Evolutionary conservation across 352 stramenopile genomes (phyloP), one percentile per base, ranked within the genome.

Genomic region (Phytophthora vignae): DNA sequence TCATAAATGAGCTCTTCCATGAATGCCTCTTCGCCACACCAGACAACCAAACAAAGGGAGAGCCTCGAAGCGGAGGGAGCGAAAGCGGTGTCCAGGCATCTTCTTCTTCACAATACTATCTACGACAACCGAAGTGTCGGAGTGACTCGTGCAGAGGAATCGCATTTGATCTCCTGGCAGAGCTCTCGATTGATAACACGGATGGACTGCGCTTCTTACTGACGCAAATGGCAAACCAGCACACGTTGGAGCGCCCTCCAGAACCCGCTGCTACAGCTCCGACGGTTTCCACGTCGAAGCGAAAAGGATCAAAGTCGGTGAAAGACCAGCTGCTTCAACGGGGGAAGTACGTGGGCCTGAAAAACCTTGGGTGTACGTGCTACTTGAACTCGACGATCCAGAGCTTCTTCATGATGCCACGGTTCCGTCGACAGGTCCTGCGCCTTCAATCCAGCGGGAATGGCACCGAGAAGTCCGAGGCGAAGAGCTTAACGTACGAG

Each of bases 301-400:
- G 84, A 14, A 93, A 90, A 48, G 64, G 62, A 14, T 63, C 62
- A 19, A 91, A 90, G 29, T 44, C 69, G 9, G 61, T 73, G 10
- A 88, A 84, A 62, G 78, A 84, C 17, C 71, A 85, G 40, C 52
- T 79, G 15, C 59, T 90, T 21, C 80, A 92, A 57, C 84, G 87
- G 8, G 85, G 78, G 36, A 94, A 94, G 65, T 96, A 97, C 55
- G 87, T 98, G 38, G 97, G 97, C 14, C 71, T 99, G 29, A 97
- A 98, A 63, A 99, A 99, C 61, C 77, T 98, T 36, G 94, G 96
- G 1, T 98, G 91, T 63, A 98, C 97, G 7, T 99, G 97, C 81
- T 99, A 99, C 67, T 71, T 99, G 73, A 99, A 99, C 76, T 96
- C 87, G 22, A 97, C 91, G 5, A 83, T 99, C 6, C 97, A 99